Conservation (phyloP, 2,329 filamentous ascomycete species). For the Mycogone perniciosa region DNA sequence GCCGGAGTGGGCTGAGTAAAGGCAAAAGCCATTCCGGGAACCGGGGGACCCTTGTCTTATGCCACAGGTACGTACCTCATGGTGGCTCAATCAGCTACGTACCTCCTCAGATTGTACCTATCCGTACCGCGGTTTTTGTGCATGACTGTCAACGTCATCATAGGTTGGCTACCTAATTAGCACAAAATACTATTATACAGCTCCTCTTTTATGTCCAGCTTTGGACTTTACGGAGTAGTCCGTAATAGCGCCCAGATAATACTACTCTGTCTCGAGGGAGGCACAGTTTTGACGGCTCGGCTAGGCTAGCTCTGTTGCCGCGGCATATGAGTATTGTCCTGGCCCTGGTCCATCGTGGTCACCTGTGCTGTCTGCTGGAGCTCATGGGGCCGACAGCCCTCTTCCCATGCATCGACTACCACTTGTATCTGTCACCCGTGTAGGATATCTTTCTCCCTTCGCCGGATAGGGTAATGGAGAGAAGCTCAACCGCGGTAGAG, state of each 20-base stretch:
- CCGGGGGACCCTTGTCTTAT: slow-evolving; percentile 6
- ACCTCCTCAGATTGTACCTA: no score
- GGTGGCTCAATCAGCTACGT: no score
- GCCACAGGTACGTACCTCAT: background rate
- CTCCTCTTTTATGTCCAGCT: no score
- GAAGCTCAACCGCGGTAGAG: no score
- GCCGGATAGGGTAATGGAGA: no score
- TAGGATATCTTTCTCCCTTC: no score
- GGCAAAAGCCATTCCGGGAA: slow-evolving; percentile 4
- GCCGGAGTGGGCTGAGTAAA: background rate
- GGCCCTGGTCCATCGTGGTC: background rate
- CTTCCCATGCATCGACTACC: background rate
- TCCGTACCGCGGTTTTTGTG: no score
- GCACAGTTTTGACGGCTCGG: background rate
- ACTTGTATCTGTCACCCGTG: no score
- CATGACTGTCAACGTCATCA: no score
- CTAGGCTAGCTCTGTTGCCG: slow-evolving; percentile 1
- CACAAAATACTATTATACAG: no score
- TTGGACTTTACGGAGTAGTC: background rate
- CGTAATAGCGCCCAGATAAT: background rate
- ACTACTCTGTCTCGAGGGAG: background rate
- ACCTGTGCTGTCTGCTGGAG: background rate
- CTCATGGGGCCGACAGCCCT: background rate
- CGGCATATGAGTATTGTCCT: background rate
- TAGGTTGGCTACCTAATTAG: no score